Evolutionary conservation across 164 flowering plant species (phyloP).

Genomic region (Dillenia suffruticosa): DNA sequence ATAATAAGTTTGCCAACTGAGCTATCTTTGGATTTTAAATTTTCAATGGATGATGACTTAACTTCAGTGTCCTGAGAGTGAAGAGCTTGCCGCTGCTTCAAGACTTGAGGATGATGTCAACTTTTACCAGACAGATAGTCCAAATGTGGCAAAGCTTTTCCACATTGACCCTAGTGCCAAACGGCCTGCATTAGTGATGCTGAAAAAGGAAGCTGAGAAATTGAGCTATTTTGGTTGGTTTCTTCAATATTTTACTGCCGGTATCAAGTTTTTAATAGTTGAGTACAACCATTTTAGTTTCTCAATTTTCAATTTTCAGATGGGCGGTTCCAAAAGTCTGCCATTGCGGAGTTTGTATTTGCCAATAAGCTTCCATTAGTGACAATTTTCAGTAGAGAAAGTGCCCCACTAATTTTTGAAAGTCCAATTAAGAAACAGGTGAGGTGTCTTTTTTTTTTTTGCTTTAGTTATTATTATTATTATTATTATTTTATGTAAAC

Average conservation of each 20-base stretch:
- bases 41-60: neutral
- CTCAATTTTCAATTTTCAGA: slow-evolving; percentile 36
- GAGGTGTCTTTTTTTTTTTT: neutral
- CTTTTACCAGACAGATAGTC: slow-evolving; percentile 79
- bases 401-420: slow-evolving; percentile 73
- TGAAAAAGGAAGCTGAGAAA: slow-evolving; percentile 90
- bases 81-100: slow-evolving; percentile 85
- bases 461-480: neutral
- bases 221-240: slow-evolving; percentile 65
- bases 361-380: slow-evolving; percentile 91
- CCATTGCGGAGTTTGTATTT: slow-evolving; percentile 67
- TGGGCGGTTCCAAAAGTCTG: slow-evolving; percentile 68
- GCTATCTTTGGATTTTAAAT: too few species aligned
- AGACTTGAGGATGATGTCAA: slow-evolving; percentile 85
- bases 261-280: neutral
- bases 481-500: neutral
- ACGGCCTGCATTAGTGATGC: slow-evolving; percentile 76
- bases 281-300: slow-evolving; percentile 3
- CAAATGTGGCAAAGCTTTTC: slow-evolving; percentile 86
- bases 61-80: slow-evolving; percentile 78
- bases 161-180: slow-evolving; percentile 63
- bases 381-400: slow-evolving; percentile 76
- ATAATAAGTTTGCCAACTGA: too few species aligned
- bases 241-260: slow-evolving; percentile 1
- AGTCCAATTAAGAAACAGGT: slow-evolving; percentile 92